phyloP scores from a whole-genome alignment of 1,139 yeast species.

The Nakaseomyces glabratus region DNA sequence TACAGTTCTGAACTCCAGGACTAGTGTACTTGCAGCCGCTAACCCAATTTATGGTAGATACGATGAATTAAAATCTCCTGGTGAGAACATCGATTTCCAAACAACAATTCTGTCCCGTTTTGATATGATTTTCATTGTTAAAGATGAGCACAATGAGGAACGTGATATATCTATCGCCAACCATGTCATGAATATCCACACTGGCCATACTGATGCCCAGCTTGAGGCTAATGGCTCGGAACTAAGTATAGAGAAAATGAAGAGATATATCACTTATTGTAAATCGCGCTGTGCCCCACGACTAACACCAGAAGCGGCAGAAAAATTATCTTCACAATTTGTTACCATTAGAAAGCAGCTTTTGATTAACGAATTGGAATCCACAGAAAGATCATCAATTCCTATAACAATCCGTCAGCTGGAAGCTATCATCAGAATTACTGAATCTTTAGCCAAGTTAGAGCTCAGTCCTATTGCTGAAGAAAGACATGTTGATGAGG shows the following conservation, averaged over 20 bases:
- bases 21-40: slow-evolving; percentile 95
- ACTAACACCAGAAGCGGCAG: slow-evolving; percentile 81
- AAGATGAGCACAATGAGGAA: slow-evolving; percentile 83
- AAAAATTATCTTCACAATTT: slow-evolving; percentile 85
- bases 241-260: slow-evolving; percentile 84
- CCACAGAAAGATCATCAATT: slow-evolving; percentile 86
- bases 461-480: slow-evolving; percentile 76
- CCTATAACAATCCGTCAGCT: slow-evolving; percentile 97
- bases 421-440: slow-evolving; percentile 93
- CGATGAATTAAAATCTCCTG: slow-evolving; percentile 92
- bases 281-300: slow-evolving; percentile 89
- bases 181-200: slow-evolving; percentile 92
- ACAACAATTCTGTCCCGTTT: slow-evolving; percentile 93
- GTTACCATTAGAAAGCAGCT: slow-evolving; percentile 83
- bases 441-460: slow-evolving; percentile 88
- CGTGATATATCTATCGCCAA: slow-evolving; percentile 86
- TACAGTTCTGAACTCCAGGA: slow-evolving; percentile 88
- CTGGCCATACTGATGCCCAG: slow-evolving; percentile 46
- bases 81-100: slow-evolving; percentile 96
- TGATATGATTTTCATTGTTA: slow-evolving; percentile 96
- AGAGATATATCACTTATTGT: slow-evolving; percentile 84
- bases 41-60: slow-evolving; percentile 95
- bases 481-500: slow-evolving; percentile 90
- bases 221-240: slow-evolving; percentile 53
- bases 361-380: slow-evolving; percentile 68